phyloP scores from a whole-genome alignment of 2,329 filamentous ascomycete species.

The Torrubiella hemipterigena region DNA sequence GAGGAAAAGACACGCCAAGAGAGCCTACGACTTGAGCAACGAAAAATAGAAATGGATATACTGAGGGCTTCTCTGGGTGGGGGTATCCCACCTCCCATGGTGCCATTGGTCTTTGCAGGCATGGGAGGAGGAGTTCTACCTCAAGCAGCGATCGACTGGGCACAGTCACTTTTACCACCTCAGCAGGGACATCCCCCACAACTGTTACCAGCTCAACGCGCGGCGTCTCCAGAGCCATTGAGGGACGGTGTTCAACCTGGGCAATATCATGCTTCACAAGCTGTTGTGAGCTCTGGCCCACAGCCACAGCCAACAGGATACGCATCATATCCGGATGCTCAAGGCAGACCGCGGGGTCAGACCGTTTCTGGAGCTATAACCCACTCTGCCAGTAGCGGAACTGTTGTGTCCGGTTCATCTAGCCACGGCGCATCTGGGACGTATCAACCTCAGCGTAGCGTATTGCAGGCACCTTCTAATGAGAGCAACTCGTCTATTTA shows the following conservation, averaged over 20 bases:
- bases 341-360: slow-evolving; percentile 36
- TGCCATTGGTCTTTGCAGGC: slow-evolving; percentile 63
- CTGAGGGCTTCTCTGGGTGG: slow-evolving; percentile 54
- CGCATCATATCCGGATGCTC: slow-evolving; percentile 34
- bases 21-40: slow-evolving; percentile 55
- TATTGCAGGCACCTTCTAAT: no score
- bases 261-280: slow-evolving; percentile 30
- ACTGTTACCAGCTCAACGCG: slow-evolving; percentile 35
- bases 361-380: slow-evolving; percentile 32
- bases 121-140: slow-evolving; percentile 53
- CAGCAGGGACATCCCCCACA: slow-evolving; percentile 38
- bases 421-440: slow-evolving; percentile 5
- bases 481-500: slow-evolving; percentile 67
- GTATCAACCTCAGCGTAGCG: slow-evolving; percentile 3
- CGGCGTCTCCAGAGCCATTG: slow-evolving; percentile 40
- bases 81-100: slow-evolving; percentile 61
- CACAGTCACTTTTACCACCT: slow-evolving; percentile 50
- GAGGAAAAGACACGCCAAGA: slow-evolving; percentile 60
- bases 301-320: slow-evolving; percentile 32
- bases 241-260: slow-evolving; percentile 30
- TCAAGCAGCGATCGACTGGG: slow-evolving; percentile 52
- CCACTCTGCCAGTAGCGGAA: no score
- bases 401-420: no score
- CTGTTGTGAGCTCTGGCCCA: no score
- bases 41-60: slow-evolving; percentile 62